A percentile compares a stretch with the other conserved stretches of the same genome.
Evolutionary conservation across 2,329 filamentous ascomycete species (phyloP).

Genomic region (Lachnellula arida): DNA sequence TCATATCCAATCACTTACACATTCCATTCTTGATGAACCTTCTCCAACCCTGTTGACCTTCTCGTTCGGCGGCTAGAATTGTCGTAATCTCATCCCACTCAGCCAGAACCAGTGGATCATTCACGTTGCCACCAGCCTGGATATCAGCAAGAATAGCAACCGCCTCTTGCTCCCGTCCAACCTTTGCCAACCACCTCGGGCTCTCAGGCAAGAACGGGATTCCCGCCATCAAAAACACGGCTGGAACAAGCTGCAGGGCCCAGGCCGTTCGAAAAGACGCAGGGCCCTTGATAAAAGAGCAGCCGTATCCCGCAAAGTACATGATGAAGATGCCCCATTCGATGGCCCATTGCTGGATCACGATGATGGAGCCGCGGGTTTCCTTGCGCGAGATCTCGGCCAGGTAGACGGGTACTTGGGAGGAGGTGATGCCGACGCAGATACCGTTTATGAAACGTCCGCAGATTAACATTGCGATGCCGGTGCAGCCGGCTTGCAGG

Average conservation of each 20-base stretch:
- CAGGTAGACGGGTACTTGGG: slow-evolving; percentile 68
- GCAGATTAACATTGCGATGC: slow-evolving; percentile 60
- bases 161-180: slow-evolving; percentile 43
- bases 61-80: slow-evolving; percentile 30
- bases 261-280: slow-evolving; percentile 48
- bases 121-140: slow-evolving; percentile 50
- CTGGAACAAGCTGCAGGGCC: slow-evolving; percentile 44
- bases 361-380: slow-evolving; percentile 40
- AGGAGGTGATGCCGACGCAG: slow-evolving; percentile 67
- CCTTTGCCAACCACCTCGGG: slow-evolving; percentile 46
- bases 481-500: slow-evolving; percentile 50
- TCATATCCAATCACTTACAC: slow-evolving; percentile 33
- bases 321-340: slow-evolving; percentile 46
- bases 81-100: slow-evolving; percentile 51
- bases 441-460: slow-evolving; percentile 69
- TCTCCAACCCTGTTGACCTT: slow-evolving; percentile 30
- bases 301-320: slow-evolving; percentile 46
- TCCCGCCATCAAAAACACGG: slow-evolving; percentile 38
- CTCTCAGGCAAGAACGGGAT: slow-evolving; percentile 44
- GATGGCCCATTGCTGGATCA: slow-evolving; percentile 43
- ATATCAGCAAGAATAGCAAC: slow-evolving; percentile 48
- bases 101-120: slow-evolving; percentile 51
- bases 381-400: slow-evolving; percentile 49
- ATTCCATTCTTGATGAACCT: slow-evolving; percentile 47
- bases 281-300: slow-evolving; percentile 39